Base-by-base conservation (phyloP, 495 filamentous ascomycete species). In the Corynascus novoguineensis region DNA sequence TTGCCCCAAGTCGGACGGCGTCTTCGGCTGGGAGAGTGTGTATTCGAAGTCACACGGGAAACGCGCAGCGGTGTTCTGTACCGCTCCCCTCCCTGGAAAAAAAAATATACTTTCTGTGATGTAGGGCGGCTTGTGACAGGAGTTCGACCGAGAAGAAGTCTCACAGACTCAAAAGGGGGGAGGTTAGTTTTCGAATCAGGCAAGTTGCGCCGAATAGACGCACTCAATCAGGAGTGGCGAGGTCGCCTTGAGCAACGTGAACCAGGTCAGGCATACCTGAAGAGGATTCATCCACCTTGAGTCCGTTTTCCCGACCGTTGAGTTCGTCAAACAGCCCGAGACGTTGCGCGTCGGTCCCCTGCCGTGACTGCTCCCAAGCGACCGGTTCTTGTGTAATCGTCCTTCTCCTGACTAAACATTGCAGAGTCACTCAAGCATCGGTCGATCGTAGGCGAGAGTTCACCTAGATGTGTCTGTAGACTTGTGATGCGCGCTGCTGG, bases 151-250 rank as follows among this genome's bases (percentile, higher is more conserved):
- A 57, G 35, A 53, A 44, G 28, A 53, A 64, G 46, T 53, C 50
- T 64, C 31, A 35, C 42, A 58, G 37, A 11, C 60, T 63, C 55
- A 29, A 64, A 66, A 54, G 37, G 65, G 68, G 62, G 63, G 42
- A 47, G 56, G 44, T 69, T 64, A 71, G 65, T 67, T 55, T 65
- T 60, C 68, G 50, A 59, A 71, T 65, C 37, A 49, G 64, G 68
- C 59, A 64, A 58, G 22, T 51, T 41, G 47, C 47, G 54, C 59
- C 51, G 42, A 56, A 60, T 57, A 63, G n/a, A 53, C 45, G 55
- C 44, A 55, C 64, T 64, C 34, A 37, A 64, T 60, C 45, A 21
- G 63, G 63, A 51, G 57, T 46, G 35, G 28, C 15, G 29, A 56
- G 37, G n/a, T n/a, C 28, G 45, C 34, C n/a, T 62, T 65, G 66